Base-by-base conservation (phyloP, 306 rosid species). In the Malus sylvestris region DNA sequence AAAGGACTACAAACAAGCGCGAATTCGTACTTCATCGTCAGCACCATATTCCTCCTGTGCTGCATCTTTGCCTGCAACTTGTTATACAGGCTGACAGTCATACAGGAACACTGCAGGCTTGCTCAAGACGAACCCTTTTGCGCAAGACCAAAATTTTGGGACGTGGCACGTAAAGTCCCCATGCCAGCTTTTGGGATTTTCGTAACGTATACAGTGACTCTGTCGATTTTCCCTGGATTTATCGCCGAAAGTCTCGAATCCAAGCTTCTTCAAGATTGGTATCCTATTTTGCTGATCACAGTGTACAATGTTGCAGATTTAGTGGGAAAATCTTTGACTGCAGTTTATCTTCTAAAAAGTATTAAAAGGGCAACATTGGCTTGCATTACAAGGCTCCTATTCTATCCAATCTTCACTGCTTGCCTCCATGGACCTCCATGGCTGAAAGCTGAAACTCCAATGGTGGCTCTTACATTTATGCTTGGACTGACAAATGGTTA, bases 221-320 rank as follows among this genome's bases (percentile, higher is more conserved):
- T 95, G 30, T 95, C 98, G 4, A 92, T 95, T 22, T 95, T 95
- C 70, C 98, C 98, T 4, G 98, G 98, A 72, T 92, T 85, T 44
- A 83, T 95, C 42, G 93, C 98, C 0, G 98, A 95, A 84, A 85
- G 90, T 82, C 78, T 92, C 1, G 77, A 85, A 58, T 95, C 97
- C 66, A 77, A 88, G 75, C 23, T 85, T 83, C 84, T 95, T 46
- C 81, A 74, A 80, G 96, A 92, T 83, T 95, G 98, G 97, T 95
- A 95, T 63, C 98, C 98, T 27, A 90, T 95, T 79, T 59, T 95
- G 82, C 86, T 92, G 58, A 95, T 92, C 76, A 82, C 97, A 51
- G 83, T 83, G 78, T 95, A 90, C 57, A 95, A 92, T 68, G 33
- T 82, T 32, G 95, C 96, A 20, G 97, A 95, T 82, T 81, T 95